phyloP scores from a whole-genome alignment of 1,139 yeast genomes.

The Taphrina communis region DNA sequence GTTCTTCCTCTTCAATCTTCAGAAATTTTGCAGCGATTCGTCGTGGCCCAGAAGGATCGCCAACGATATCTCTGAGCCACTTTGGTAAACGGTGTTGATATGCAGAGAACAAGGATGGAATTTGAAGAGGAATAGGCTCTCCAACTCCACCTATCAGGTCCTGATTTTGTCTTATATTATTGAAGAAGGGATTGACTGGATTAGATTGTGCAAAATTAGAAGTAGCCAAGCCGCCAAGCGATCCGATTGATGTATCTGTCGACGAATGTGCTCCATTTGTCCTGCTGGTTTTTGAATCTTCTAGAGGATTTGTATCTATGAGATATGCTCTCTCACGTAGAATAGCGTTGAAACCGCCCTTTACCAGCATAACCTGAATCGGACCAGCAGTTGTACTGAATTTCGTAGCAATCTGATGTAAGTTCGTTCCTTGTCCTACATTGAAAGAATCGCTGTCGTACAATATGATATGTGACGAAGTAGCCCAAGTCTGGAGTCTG shows the following conservation, averaged over 20 bases:
- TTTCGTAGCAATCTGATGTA: conserved; percentile 45
- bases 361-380: conserved; percentile 49
- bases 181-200: conserved; percentile 46
- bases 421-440: conserved; percentile 39
- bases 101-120: conserved; percentile 44
- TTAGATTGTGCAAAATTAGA: conserved; percentile 22
- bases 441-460: conserved; percentile 55
- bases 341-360: conserved; percentile 48
- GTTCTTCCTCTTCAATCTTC: conserved; percentile 53
- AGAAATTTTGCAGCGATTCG: conserved; percentile 53
- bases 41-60: conserved; percentile 49
- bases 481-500: conserved; percentile 48
- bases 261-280: background rate
- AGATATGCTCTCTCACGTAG: conserved; percentile 6
- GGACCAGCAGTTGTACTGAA: conserved; percentile 49
- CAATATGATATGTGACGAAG: conserved; percentile 55
- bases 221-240: conserved; percentile 22
- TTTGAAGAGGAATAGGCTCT: conserved; percentile 44
- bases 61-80: conserved; percentile 52
- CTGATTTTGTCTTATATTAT: conserved; percentile 47
- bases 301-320: background rate
- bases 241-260: background rate
- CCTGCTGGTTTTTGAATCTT: background rate
- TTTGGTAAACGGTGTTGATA: conserved; percentile 48
- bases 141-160: conserved; percentile 47